phyloP scores from a whole-genome alignment of 2,329 filamentous ascomycete species.

The Botrytis galanthina region DNA sequence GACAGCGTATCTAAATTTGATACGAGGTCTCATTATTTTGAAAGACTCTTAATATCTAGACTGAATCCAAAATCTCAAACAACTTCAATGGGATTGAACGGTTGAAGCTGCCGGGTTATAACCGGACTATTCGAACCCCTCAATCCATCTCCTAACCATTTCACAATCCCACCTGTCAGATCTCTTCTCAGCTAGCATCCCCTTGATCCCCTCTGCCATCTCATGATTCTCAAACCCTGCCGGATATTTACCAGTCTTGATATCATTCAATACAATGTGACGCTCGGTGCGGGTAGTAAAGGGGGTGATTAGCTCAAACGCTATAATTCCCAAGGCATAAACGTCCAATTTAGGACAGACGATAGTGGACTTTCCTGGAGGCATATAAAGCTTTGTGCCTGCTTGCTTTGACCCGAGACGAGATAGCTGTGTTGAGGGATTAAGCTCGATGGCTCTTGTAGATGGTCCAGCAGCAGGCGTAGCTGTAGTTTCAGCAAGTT shows the following conservation, averaged over 20 bases:
- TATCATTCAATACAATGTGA: constrained; percentile 42
- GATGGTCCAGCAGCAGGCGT: background rate
- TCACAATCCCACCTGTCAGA: constrained; percentile 29
- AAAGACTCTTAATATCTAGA: background rate
- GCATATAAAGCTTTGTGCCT: constrained; percentile 61
- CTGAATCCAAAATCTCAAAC: background rate
- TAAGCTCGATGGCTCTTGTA: constrained; percentile 5
- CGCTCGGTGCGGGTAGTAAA: constrained; percentile 53
- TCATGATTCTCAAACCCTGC: constrained; percentile 28
- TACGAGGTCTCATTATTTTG: background rate
- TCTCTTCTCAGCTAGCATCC: constrained; percentile 26
- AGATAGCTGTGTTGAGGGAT: constrained; percentile 14
- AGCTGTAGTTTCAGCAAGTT: constrained; percentile 32
- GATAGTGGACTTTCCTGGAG: constrained; percentile 33
- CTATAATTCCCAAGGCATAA: constrained; percentile 59
- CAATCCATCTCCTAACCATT: constrained; percentile 29
- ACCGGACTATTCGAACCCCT: background rate
- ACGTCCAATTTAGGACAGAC: constrained; percentile 56
- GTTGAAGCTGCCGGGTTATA: background rate
- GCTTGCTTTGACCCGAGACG: constrained; percentile 42
- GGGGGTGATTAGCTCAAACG: constrained; percentile 58
- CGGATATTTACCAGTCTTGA: constrained; percentile 36
- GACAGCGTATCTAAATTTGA: background rate
- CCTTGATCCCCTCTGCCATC: constrained; percentile 32
- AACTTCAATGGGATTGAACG: background rate